A percentile compares a stretch with the other conserved stretches of the same genome.
These are phyloP conservation scores for Kwoniella mangroviensis DNA, from an alignment of 768 basidiomycete genomes.

Conservation along the genomic window DNA sequence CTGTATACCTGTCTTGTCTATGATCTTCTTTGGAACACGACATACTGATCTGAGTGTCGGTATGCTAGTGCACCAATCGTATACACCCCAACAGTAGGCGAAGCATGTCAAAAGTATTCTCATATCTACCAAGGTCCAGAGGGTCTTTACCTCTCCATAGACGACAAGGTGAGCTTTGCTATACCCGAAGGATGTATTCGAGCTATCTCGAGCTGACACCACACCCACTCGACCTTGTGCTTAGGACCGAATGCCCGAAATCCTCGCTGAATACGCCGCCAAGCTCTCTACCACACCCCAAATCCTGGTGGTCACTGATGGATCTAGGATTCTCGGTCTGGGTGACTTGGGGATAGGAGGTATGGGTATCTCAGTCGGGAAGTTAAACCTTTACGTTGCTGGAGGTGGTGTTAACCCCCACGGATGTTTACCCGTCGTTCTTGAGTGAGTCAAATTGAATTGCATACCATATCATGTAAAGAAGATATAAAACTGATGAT, in stretches of 20 bases:
- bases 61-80: slow-evolving; percentile 72
- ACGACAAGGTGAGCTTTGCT: slow-evolving; percentile 71
- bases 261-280: slow-evolving; percentile 40
- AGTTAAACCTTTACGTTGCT: slow-evolving; percentile 85
- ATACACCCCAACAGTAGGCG: slow-evolving; percentile 90
- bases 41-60: neutral
- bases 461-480: neutral
- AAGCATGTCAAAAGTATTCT: slow-evolving; percentile 83
- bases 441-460: slow-evolving; percentile 43
- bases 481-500: neutral
- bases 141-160: slow-evolving; percentile 68
- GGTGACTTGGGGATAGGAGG: slow-evolving; percentile 62
- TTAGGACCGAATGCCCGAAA: slow-evolving; percentile 41
- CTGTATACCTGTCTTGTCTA: neutral
- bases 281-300: slow-evolving; percentile 60
- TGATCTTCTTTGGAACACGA: neutral
- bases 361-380: slow-evolving; percentile 76
- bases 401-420: slow-evolving; percentile 70
- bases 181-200: neutral
- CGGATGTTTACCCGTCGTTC: slow-evolving; percentile 49
- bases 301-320: slow-evolving; percentile 91
- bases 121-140: slow-evolving; percentile 68
- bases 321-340: slow-evolving; percentile 87
- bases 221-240: neutral
- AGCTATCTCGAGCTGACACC: neutral